Base-by-base conservation (phyloP, 2,329 filamentous ascomycete genomes). In the Colletotrichum cereale region DNA sequence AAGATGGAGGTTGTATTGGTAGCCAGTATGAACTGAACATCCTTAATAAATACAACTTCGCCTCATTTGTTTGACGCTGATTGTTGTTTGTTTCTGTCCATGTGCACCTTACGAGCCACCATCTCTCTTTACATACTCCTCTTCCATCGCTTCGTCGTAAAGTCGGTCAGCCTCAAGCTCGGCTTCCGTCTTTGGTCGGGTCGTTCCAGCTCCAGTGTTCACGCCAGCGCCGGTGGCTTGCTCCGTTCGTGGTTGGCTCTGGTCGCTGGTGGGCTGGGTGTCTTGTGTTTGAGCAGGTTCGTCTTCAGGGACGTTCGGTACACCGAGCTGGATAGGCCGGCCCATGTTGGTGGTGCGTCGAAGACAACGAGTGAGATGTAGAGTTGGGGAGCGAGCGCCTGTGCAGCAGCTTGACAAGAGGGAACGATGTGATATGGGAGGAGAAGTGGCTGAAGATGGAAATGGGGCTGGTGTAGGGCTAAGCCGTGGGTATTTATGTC, bases 51-150 rank as follows among this genome's bases (percentile, higher is more conserved):
- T 66, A 64, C 31, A 34, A 58, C 14, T 38, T n/a, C n/a, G 44
- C 18, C 6, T n/a, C 21, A 1, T 40, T 18, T n/a, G n/a, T 40
- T 24, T n/a, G 11, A 50, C 42, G 26, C 21, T 24, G 10, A 40
- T 36, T 40, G 21, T 11, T 48, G 18, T 11, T 16, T 52, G n/a
- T 31, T 24, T 11, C 34, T 11, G 16, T 2, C 2, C 29, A 34
- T 31, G 36, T 26, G 29, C 48, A 6, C 18, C 36, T 72, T 71
- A 87, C 21, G 85, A 82, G 36, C 86, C 86, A 8, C 86, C 86
- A 62, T 88, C 86, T 47, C 86, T 78, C 82, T 87, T 88, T 55
- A 86, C 86, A 73, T 88, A 88, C 78, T 88, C 86, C 53, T 88
- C 86, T 80, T 88, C 86, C 77, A 88, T 87, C 5, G 80, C 78